Percentiles rank a stretch among this genome's conserved stretches.
Evolutionary conservation across 495 filamentous ascomycete genomes (phyloP).

Genomic region (Poronia punctata): DNA sequence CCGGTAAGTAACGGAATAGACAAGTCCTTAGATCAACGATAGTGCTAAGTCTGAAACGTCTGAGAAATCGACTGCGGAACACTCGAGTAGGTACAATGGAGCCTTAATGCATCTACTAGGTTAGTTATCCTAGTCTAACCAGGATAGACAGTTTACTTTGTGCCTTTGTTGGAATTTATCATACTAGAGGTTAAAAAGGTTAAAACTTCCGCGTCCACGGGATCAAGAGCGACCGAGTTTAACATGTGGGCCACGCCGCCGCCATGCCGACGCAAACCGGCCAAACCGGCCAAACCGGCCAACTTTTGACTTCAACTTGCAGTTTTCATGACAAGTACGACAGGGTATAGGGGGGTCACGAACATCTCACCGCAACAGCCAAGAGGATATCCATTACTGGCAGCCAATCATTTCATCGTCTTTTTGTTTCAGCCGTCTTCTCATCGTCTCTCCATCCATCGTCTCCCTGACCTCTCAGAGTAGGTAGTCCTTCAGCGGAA

Average conservation of each 20-base stretch:
- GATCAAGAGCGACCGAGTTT: constrained; percentile 1
- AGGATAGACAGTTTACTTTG: too few relatives aligned
- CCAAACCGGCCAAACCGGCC: background rate
- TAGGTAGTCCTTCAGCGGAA: too few relatives aligned
- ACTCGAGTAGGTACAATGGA: too few relatives aligned
- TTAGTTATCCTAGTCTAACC: too few relatives aligned
- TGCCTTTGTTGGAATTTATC: background rate
- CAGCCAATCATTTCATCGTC: constrained; percentile 3
- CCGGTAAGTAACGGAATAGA: too few relatives aligned
- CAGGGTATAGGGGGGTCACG: background rate
- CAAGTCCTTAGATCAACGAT: too few relatives aligned
- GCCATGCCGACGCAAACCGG: constrained; percentile 13
- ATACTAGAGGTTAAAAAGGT: background rate
- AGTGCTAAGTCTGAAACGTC: too few relatives aligned
- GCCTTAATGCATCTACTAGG: too few relatives aligned
- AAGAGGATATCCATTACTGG: background rate
- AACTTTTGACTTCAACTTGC: background rate
- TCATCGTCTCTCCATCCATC: background rate
- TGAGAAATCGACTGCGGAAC: too few relatives aligned
- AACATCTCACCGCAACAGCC: background rate
- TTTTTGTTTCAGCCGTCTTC: background rate
- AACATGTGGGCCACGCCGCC: constrained; percentile 9
- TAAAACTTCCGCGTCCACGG: constrained; percentile 7
- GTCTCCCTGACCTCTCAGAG: too few relatives aligned
- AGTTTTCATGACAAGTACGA: too few relatives aligned